phyloP scores from a whole-genome alignment of 768 basidiomycete genomes.

The Macrolepiota dolichaula region DNA sequence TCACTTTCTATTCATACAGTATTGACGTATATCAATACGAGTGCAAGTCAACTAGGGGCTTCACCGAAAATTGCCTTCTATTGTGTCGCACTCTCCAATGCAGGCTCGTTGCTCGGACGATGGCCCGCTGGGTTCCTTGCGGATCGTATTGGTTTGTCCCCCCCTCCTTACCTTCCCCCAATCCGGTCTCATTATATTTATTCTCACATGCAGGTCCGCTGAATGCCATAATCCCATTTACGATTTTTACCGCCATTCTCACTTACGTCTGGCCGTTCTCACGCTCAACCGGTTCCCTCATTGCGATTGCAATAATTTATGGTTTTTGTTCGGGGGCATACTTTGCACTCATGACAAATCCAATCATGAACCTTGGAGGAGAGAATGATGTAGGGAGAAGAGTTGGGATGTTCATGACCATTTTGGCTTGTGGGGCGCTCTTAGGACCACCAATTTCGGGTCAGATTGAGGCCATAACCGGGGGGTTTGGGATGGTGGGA shows the following conservation, averaged over 20 bases:
- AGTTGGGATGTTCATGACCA: no score
- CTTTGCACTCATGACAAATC: constrained; percentile 51
- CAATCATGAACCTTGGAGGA: constrained; percentile 29
- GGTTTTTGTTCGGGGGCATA: constrained; percentile 69
- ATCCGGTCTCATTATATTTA: background rate
- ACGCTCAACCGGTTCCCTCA: constrained; percentile 35
- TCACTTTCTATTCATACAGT: constrained; percentile 35
- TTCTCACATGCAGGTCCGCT: constrained; percentile 44
- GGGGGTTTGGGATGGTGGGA: no score
- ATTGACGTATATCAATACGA: constrained; percentile 63
- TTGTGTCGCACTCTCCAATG: constrained; percentile 66
- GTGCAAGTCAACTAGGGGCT: constrained; percentile 49
- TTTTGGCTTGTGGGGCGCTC: no score
- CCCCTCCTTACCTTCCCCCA: background rate
- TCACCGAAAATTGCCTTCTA: constrained; percentile 54
- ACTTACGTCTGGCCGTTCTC: constrained; percentile 75
- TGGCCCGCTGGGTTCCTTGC: constrained; percentile 48
- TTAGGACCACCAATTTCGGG: no score
- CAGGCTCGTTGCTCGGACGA: constrained; percentile 60
- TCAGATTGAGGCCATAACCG: no score
- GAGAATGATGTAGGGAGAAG: no score
- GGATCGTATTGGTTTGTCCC: constrained; percentile 48
- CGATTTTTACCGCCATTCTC: constrained; percentile 47
- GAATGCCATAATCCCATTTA: constrained; percentile 68
- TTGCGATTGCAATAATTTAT: constrained; percentile 57